Evolutionary conservation across 768 basidiomycete species (phyloP).

Genomic region (Kwoniella sp.): DNA sequence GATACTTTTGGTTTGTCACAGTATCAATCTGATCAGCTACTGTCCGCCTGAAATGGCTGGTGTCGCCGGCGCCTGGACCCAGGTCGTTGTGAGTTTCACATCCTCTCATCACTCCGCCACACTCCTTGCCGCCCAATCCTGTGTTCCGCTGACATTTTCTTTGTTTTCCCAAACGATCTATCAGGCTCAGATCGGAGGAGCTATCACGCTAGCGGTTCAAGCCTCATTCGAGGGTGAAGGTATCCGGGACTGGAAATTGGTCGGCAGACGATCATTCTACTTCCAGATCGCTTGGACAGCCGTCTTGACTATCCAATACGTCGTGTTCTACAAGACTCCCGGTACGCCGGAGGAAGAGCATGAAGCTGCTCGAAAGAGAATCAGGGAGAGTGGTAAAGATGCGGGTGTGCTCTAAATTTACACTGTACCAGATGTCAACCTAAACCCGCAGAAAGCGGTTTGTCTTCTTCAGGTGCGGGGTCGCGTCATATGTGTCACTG

Average conservation of each 20-base stretch:
- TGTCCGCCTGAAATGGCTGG: conserved; percentile 51
- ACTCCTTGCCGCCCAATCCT: too few relatives aligned
- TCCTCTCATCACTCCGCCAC: neutral
- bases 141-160: too few relatives aligned
- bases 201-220: conserved; percentile 50
- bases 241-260: conserved; percentile 41
- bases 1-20: neutral
- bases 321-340: conserved; percentile 42
- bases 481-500: too few relatives aligned
- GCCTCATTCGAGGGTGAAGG: conserved; percentile 44
- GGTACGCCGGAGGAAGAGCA: conserved; percentile 45
- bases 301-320: conserved; percentile 29
- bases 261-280: conserved; percentile 37
- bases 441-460: too few relatives aligned
- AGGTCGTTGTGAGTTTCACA: conserved; percentile 30
- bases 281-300: conserved; percentile 45
- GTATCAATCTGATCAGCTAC: conserved; percentile 43
- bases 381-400: conserved; percentile 32
- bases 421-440: too few relatives aligned
- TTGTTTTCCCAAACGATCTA: too few relatives aligned
- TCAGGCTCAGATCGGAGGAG: conserved; percentile 42
- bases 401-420: conserved; percentile 22
- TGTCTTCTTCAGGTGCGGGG: too few relatives aligned
- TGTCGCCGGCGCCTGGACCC: conserved; percentile 45
- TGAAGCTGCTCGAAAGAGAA: conserved; percentile 36